A percentile compares a stretch with the other conserved stretches of the same genome.
Evolutionary conservation across 306 rosid genomes (phyloP).

Genomic region (Casuarina equisetifolia): DNA sequence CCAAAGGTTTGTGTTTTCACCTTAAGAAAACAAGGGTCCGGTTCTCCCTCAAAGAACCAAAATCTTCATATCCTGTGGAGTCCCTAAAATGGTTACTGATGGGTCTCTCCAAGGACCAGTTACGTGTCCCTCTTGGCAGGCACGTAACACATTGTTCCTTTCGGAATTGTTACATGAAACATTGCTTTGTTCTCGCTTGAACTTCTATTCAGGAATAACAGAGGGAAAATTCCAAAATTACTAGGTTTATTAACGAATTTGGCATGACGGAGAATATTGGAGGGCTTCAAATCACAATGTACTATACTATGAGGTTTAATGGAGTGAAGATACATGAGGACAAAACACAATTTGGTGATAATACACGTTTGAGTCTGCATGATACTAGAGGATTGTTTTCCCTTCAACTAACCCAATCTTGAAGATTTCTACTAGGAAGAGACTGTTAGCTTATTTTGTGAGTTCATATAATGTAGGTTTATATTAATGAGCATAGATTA

Average conservation of each 20-base stretch:
- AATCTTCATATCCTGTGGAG: no score
- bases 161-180: constrained; percentile 35
- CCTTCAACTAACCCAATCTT: constrained; percentile 49
- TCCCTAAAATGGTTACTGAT: no score
- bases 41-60: no score
- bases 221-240: constrained; percentile 52
- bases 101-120: no score
- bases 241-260: constrained; percentile 46
- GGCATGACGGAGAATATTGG: constrained; percentile 45
- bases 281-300: constrained; percentile 58
- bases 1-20: no score
- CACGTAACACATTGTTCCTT: constrained; percentile 33
- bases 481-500: constrained; percentile 25
- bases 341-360: constrained; percentile 48
- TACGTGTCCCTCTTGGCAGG: no score
- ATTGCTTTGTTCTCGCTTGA: constrained; percentile 27
- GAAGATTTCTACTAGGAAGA: constrained; percentile 52
- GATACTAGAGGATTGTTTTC: constrained; percentile 47
- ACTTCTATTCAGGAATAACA: constrained; percentile 29
- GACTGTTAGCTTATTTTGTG: constrained; percentile 11
- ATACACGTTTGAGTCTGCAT: constrained; percentile 49
- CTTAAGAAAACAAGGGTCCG: no score
- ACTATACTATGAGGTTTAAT: constrained; percentile 45
- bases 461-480: no score
- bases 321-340: constrained; percentile 49